phyloP scores from a whole-genome alignment of 768 basidiomycete species.

The Termitomyces sp. region DNA sequence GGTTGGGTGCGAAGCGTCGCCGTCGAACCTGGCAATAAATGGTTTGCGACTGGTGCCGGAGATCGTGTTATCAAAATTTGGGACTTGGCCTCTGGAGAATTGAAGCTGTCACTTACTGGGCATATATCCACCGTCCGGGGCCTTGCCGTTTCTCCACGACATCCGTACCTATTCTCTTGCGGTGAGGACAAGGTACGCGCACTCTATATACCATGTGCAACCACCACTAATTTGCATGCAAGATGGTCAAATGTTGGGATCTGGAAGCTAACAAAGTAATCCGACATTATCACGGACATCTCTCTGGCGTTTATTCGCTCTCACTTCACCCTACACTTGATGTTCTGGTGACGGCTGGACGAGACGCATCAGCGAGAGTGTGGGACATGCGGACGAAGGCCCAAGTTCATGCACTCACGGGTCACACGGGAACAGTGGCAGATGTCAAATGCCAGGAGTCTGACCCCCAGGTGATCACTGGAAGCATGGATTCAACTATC shows the following conservation, averaged over 20 bases:
- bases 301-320: slow-evolving; percentile 95
- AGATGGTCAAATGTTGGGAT: slow-evolving; percentile 99
- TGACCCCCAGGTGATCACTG: slow-evolving; percentile 97
- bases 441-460: slow-evolving; percentile 96
- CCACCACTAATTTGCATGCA: slow-evolving; percentile 2
- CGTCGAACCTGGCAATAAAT: slow-evolving; percentile 96
- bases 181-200: slow-evolving; percentile 90
- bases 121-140: slow-evolving; percentile 97
- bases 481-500: slow-evolving; percentile 97
- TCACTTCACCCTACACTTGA: slow-evolving; percentile 94
- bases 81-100: slow-evolving; percentile 96
- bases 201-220: neutral
- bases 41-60: slow-evolving; percentile 98
- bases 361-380: slow-evolving; percentile 94
- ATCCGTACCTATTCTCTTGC: slow-evolving; percentile 96
- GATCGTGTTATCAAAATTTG: slow-evolving; percentile 99
- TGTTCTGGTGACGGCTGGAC: slow-evolving; percentile 89
- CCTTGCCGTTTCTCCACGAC: slow-evolving; percentile 84
- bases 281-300: slow-evolving; percentile 96
- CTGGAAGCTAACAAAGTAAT: slow-evolving; percentile 99
- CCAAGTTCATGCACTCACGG: slow-evolving; percentile 87
- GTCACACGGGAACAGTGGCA: slow-evolving; percentile 93
- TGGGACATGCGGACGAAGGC: slow-evolving; percentile 99
- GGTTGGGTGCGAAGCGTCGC: slow-evolving; percentile 97
- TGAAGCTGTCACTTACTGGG: slow-evolving; percentile 94